These are phyloP conservation scores for Apiotrichum akiyoshidainum DNA, from an alignment of 1,284 basidiomycete genomes.

Conservation along the genomic window DNA sequence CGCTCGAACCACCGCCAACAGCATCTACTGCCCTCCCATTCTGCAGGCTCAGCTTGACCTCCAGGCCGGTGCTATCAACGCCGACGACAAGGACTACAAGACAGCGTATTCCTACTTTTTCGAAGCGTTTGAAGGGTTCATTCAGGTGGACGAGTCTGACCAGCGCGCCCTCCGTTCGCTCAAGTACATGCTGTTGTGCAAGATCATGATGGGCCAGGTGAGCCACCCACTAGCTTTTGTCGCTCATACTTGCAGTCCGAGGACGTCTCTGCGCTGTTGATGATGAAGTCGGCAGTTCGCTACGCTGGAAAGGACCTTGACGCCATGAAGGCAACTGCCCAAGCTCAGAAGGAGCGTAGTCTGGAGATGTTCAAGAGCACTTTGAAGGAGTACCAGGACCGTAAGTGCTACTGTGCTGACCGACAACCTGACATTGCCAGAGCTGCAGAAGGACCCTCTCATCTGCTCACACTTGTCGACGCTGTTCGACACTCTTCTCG, in stretches of 20 bases:
- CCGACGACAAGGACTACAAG: constrained; percentile 96
- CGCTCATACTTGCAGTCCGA: constrained; percentile 63
- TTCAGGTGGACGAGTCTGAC: constrained; percentile 55
- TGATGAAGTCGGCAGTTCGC: constrained; percentile 81
- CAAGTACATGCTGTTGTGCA: constrained; percentile 97
- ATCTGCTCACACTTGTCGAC: constrained; percentile 90
- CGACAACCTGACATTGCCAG: constrained; percentile 51
- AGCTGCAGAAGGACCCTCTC: constrained; percentile 87
- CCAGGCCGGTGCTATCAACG: constrained; percentile 86
- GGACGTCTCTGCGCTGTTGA: constrained; percentile 80
- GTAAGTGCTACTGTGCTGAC: constrained; percentile 52
- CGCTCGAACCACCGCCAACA: constrained; percentile 89
- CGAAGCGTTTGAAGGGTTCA: constrained; percentile 90
- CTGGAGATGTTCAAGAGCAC: constrained; percentile 85
- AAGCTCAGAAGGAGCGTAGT: constrained; percentile 87
- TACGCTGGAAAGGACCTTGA: constrained; percentile 80
- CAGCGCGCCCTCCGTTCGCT: constrained; percentile 68
- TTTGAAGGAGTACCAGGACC: constrained; percentile 79
- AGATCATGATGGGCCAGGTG: constrained; percentile 94
- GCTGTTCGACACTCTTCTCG: constrained; percentile 89
- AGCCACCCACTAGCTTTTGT: constrained; percentile 27
- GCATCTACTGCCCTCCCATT: constrained; percentile 93
- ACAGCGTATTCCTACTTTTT: constrained; percentile 98
- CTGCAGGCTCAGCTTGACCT: constrained; percentile 91
- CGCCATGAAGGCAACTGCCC: constrained; percentile 90